Base-by-base conservation (phyloP, 2,329 filamentous ascomycete genomes). In the Monilinia vaccinii-corymbosi region DNA sequence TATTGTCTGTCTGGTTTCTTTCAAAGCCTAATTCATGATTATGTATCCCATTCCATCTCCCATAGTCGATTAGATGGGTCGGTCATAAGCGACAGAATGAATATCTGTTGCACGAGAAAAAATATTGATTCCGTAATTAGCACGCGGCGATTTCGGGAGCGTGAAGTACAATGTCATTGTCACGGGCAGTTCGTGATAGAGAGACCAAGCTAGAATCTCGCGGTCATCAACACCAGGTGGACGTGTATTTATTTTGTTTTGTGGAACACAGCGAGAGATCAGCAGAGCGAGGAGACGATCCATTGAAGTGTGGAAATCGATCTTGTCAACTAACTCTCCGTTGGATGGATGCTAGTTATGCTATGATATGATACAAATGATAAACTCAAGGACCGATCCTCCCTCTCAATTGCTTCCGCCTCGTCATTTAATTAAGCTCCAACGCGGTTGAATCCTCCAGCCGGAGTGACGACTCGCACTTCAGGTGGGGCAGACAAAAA, bases 371-470 rank as follows among this genome's bases (percentile, higher is more conserved):
- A 42, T 31, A 31, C 16, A 31, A n/a, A 6, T 31, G 8, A 42
- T 21, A 18, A 52, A 64, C 81, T 10, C 11, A 21, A 52, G 11
- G 10, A 28, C n/a, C 34, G 8, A n/a, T 18, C 7, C 2, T 40
- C 8, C 7, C 2, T 40, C 8, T 9, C 38, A 7, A n/a, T n/a
- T n/a, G 38, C 18, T 6, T 42, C 9, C n/a, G 16, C 8, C 18
- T 42, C n/a, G 5, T 42, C 38, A 40, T 18, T 16, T 11, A 5
- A 44, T 16, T 11, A 5, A 44, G 10, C 42, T 11, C 42, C 9
- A 21, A 44, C 23, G 21, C 50, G 31, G 38, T 13, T 53, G 36
- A 53, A 53, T 16, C 50, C 50, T 53, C 36, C 50, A 21, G 36
- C 36, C 23, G 50, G 36, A 32, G n/a, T 53, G 8, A 53, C n/a